These are phyloP conservation scores for Isoetes taiwanensis DNA, from an alignment of 75 land plant species.

Conservation along the genomic window DNA sequence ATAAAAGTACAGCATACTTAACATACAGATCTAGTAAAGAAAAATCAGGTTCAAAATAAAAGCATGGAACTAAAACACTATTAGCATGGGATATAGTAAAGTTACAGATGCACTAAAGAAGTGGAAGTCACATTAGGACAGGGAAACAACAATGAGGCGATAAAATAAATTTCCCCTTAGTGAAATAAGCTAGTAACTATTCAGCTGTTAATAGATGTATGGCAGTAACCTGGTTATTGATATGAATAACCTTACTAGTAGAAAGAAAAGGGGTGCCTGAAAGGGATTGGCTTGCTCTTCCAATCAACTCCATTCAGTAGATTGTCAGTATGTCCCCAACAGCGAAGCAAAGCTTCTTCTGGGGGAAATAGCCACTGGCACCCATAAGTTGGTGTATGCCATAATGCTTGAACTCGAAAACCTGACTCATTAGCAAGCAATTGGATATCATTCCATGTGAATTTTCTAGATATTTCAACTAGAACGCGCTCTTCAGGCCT, in stretches of 20 bases:
- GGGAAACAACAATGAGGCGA: too few relatives aligned
- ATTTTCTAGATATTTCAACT: slow-evolving; percentile 25
- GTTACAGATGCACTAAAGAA: not conserved
- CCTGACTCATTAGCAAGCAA: slow-evolving; percentile 14
- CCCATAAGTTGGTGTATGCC: slow-evolving; percentile 15
- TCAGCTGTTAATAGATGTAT: too few relatives aligned
- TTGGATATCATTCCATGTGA: slow-evolving; percentile 10
- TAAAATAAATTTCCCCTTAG: too few relatives aligned
- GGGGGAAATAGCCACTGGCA: slow-evolving; percentile 16
- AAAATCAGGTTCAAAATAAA: too few relatives aligned
- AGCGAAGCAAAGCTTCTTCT: slow-evolving; percentile 9
- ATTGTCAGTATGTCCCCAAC: slow-evolving; percentile 21
- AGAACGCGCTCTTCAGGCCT: slow-evolving; percentile 22
- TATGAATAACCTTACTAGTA: slow-evolving; percentile 30
- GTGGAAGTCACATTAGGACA: too few relatives aligned
- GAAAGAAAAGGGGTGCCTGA: slow-evolving; percentile 26
- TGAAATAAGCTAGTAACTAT: too few relatives aligned
- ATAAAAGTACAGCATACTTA: not conserved
- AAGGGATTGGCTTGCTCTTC: slow-evolving; percentile 21
- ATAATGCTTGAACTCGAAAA: slow-evolving; percentile 12
- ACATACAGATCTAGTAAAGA: too few relatives aligned
- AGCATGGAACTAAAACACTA: not conserved
- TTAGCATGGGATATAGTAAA: not conserved
- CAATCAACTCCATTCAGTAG: slow-evolving; percentile 18
- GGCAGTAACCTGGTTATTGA: too few relatives aligned